These are phyloP conservation scores for Fusarium verrucosum DNA, from an alignment of 2,329 filamentous ascomycete species.

Conservation along the genomic window DNA sequence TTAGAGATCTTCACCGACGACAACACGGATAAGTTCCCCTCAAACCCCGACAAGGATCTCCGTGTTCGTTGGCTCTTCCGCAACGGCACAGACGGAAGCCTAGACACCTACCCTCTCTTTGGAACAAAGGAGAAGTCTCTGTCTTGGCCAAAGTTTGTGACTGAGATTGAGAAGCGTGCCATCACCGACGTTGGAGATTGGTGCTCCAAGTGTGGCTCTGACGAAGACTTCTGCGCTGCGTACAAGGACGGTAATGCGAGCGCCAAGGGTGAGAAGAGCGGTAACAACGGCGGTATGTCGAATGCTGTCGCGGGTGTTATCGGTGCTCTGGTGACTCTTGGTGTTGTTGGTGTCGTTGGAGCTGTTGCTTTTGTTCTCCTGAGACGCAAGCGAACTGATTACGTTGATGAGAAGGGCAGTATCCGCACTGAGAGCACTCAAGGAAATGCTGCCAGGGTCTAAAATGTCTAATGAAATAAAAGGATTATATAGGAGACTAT, in stretches of 20 bases:
- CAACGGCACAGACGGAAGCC: conserved; percentile 47
- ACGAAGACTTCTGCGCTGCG: conserved; percentile 47
- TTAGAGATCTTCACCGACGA: conserved; percentile 48
- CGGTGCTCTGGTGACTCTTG: conserved; percentile 48
- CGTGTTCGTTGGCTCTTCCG: conserved; percentile 49
- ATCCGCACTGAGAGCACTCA: conserved; percentile 27
- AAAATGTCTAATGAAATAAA: background rate
- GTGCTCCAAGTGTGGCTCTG: conserved; percentile 45
- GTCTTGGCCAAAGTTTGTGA: conserved; percentile 44
- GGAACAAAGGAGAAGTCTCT: conserved; percentile 43
- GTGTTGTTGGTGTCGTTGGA: conserved; percentile 37
- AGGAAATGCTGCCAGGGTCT: conserved; percentile 3
- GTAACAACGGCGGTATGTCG: conserved; percentile 41
- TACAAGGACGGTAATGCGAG: conserved; percentile 37
- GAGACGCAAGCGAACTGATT: conserved; percentile 31
- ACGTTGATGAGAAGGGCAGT: conserved; percentile 13
- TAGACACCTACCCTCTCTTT: conserved; percentile 47
- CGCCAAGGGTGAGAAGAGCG: background rate
- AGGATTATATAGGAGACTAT: background rate
- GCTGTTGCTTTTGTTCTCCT: conserved; percentile 36
- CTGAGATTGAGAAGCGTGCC: conserved; percentile 43
- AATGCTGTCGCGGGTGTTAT: conserved; percentile 49
- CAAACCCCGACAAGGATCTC: conserved; percentile 38
- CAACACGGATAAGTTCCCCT: conserved; percentile 41
- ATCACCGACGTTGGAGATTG: conserved; percentile 46